These are phyloP conservation scores for Beauveria bassiana DNA, from an alignment of 2,329 filamentous ascomycete species.

Conservation along the genomic window DNA sequence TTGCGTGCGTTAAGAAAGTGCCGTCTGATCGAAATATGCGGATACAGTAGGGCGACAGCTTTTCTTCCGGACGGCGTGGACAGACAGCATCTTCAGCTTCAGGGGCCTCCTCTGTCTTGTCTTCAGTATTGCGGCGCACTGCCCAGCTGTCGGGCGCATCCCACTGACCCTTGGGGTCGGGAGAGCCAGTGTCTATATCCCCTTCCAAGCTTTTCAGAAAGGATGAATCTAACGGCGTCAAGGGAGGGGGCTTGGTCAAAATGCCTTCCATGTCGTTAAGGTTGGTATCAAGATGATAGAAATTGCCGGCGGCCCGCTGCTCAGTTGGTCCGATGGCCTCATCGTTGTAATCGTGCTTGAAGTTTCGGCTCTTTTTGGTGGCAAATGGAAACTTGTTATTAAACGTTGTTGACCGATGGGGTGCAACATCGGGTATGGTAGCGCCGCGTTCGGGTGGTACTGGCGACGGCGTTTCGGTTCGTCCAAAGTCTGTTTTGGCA, in stretches of 20 bases:
- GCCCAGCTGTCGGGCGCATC: constrained; percentile 96
- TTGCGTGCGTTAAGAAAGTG: constrained; percentile 87
- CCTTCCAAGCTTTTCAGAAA: constrained; percentile 38
- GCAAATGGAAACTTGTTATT: constrained; percentile 57
- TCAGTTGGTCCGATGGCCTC: constrained; percentile 55
- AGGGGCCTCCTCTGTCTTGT: constrained; percentile 45
- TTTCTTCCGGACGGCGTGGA: constrained; percentile 64
- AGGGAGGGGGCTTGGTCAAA: constrained; percentile 59
- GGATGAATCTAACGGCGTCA: constrained; percentile 61
- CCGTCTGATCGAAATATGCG: constrained; percentile 90
- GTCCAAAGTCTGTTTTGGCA: constrained; percentile 39
- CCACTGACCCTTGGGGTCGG: constrained; percentile 59
- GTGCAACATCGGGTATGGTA: constrained; percentile 20
- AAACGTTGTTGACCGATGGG: constrained; percentile 42
- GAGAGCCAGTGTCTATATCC: constrained; percentile 28
- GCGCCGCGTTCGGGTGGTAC: constrained; percentile 25
- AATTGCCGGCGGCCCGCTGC: constrained; percentile 47
- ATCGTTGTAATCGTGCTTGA: constrained; percentile 44
- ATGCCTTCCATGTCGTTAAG: constrained; percentile 89
- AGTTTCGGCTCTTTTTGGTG: constrained; percentile 46
- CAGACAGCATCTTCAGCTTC: constrained; percentile 63
- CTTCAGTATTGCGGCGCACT: constrained; percentile 66
- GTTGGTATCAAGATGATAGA: constrained; percentile 80
- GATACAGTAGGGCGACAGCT: constrained; percentile 75
- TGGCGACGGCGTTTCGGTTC: constrained; percentile 28